Evolutionary conservation across 1,284 basidiomycete genomes (phyloP), one percentile per base, ranked within the genome.

Genomic region (Wolfiporia cocos): DNA sequence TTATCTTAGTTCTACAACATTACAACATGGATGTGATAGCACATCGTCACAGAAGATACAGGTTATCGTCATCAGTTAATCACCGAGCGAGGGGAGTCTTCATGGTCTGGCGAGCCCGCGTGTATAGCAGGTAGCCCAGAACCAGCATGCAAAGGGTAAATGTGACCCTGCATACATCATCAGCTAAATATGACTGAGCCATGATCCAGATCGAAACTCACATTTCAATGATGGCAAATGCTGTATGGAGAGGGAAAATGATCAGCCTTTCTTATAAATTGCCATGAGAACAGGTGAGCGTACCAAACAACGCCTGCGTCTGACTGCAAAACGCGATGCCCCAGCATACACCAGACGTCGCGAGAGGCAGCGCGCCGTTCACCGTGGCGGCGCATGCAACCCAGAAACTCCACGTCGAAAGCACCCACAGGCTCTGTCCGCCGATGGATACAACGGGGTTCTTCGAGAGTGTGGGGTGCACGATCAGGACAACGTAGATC

Each of bases 321-420:
- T 81, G 78, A 21, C 61, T 59, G 46, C 78, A 81, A 55, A 78
- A 76, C 14, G 71, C 65, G 10, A 75, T 52, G 3, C 58, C 62
- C 18, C 51, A 42, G 49, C 78, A 80, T 10, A 56, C 52, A 15
- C 32, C 54, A 53, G 23, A 59, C 49, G 38, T 74, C 61, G 29
- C 42, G 6, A 56, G 56, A 1, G 74, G 71, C 22, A 74, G 51
- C 5, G 71, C 65, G 26, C 61, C 60, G 47, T 74, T 72, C 34
- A 80, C 52, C 12, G 72, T 56, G 0, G 67, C 70, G 3, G 74
- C 65, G 35, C 73, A 73, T 11, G 74, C 62, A 19, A 78, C 63
- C 78, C 78, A 81, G 30, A 77, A 63, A 17, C 69, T 49, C 72
- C 73, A 78, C n/a, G 74, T 77, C 1, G 68, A 42, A 20, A 76